Evolutionary conservation across 1,284 basidiomycete genomes (phyloP), one percentile per base, ranked within the genome.

Genomic region (Ustilago curta): DNA sequence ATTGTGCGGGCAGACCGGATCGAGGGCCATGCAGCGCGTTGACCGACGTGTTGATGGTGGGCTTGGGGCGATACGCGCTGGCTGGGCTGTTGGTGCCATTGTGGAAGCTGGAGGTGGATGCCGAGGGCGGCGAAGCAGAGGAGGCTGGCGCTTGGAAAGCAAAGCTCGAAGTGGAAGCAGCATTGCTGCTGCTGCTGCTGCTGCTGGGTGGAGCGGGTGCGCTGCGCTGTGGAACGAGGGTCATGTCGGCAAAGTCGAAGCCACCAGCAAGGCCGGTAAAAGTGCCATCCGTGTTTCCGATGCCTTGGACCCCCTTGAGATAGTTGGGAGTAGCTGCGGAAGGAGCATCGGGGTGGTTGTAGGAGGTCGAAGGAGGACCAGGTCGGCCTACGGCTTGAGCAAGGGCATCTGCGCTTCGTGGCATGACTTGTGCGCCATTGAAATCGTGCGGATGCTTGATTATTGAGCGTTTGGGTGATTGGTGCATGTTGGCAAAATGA

Each of bases 401-500:
- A n/a, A 77, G 62, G n/a, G 69, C 57, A 18, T 78, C 70, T 42
- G 76, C 66, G 37, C 54, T 71, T 31, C 58, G 51, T 25, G 73
- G 64, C 69, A 76, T 64, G 64, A 76, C 61, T 49, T 76, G 78
- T 25, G 79, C 79, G 37, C 79, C 79, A 12, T 77, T 67, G 42
- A 80, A 81, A 44, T 80, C 72, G 51, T 81, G 79, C 32, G 79
- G 79, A 42, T 81, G 79, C 47, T 73, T 74, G 66, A 81, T 81
- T 53, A 80, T 65, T 47, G 79, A 81, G 14, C 78, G 52, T 62
- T 79, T 69, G 3, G 78, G 76, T 40, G 76, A 77, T 59, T 67
- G 76, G 23, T 76, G 72, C 72, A 76, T 76, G 56, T 23, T 57
- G 52, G 29, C 44, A 19, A 57, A 29, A 40, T n/a, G 8, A 14